These are phyloP conservation scores for Fusarium sp. DNA, from an alignment of 2,329 filamentous ascomycete species.

Conservation along the genomic window DNA sequence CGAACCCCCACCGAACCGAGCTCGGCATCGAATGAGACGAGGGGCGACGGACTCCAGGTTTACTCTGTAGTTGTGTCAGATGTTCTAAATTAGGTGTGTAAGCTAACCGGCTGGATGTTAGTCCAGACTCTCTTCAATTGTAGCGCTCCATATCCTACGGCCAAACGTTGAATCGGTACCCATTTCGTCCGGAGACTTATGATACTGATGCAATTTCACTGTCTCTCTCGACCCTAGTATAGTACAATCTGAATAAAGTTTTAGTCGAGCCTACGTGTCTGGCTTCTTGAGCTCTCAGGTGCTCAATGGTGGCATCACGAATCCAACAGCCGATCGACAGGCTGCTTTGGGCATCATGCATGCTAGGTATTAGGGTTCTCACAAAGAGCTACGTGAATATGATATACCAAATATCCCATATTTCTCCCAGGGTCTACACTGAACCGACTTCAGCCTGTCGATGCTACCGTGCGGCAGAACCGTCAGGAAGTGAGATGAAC, in stretches of 20 bases:
- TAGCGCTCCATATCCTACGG: rapidly evolving
- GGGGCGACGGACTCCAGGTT: not conserved
- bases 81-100: not conserved
- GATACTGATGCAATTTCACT: not conserved
- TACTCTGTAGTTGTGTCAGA: not conserved
- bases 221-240: rapidly evolving
- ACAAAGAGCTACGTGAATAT: not conserved
- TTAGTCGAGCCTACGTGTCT: too few relatives aligned
- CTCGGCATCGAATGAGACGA: not conserved
- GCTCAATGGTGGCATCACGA: too few relatives aligned
- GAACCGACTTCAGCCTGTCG: rapidly evolving
- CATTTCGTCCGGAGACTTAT: not conserved
- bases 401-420: rapidly evolving
- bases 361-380: not conserved
- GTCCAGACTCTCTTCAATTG: not conserved
- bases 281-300: too few relatives aligned
- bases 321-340: not conserved
- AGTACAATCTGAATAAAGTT: not conserved
- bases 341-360: not conserved
- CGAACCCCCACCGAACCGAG: conserved; percentile 7
- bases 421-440: not conserved
- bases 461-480: rapidly evolving
- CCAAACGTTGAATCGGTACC: not conserved
- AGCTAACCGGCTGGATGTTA: rapidly evolving
- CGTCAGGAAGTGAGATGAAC: not conserved